A percentile compares a stretch with the other conserved stretches of the same genome.
Conservation (phyloP, 2,329 filamentous ascomycete species). For the Mycogone perniciosa region DNA sequence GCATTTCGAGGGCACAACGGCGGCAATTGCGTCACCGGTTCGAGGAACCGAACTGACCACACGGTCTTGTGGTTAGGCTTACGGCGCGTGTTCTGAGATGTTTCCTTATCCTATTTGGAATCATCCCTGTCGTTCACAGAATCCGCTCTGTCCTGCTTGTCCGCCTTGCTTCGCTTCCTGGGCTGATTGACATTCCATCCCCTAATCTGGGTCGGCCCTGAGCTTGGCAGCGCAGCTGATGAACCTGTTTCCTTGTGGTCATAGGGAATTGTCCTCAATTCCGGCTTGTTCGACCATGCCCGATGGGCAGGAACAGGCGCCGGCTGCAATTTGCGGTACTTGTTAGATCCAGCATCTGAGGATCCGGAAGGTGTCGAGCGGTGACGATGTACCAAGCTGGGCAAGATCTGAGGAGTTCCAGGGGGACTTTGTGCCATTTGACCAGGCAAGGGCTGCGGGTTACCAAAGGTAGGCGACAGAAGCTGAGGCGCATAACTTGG, state of each 20-base stretch:
- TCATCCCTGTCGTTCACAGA: constrained; percentile 31
- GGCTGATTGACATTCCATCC: constrained; percentile 48
- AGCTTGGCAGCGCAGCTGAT: constrained; percentile 48
- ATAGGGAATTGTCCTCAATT: constrained; percentile 54
- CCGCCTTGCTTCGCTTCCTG: constrained; percentile 30
- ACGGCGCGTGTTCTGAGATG: constrained; percentile 17
- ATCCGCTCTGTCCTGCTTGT: constrained; percentile 28
- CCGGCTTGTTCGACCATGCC: constrained; percentile 40
- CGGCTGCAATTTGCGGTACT: constrained; percentile 54
- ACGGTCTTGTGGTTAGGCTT: constrained; percentile 10
- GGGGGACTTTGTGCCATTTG: constrained; percentile 31
- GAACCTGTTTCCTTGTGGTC: constrained; percentile 54
- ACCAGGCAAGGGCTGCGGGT: constrained; percentile 23
- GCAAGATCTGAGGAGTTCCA: constrained; percentile 26
- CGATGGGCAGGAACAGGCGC: constrained; percentile 49
- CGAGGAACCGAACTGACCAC: constrained; percentile 16
- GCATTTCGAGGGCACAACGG: constrained; percentile 8
- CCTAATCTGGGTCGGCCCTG: constrained; percentile 49
- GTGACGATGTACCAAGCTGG: constrained; percentile 28
- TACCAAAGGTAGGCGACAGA: constrained; percentile 33
- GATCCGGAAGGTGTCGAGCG: constrained; percentile 34
- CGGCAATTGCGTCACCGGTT: constrained; percentile 17
- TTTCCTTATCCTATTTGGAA: constrained; percentile 32
- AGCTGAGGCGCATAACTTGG: constrained; percentile 26
- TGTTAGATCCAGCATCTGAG: constrained; percentile 33